Conservation (phyloP, 1,139 yeast species). For the Zygoascus hellenicus region DNA sequence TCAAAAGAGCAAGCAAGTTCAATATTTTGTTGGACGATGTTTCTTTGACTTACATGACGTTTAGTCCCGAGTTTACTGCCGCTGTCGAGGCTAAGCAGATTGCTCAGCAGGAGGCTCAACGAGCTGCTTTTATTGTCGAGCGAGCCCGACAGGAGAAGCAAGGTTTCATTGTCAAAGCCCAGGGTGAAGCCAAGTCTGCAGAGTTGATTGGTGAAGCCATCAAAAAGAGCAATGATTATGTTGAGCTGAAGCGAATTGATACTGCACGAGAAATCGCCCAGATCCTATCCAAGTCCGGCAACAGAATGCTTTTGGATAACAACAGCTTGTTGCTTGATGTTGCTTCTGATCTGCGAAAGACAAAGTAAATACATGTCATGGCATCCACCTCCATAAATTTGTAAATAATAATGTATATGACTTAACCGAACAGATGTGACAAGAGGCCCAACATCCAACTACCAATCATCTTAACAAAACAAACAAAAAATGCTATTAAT, state of each 20-base stretch:
- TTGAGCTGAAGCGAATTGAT: slow-evolving; percentile 92
- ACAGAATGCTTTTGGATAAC: slow-evolving; percentile 84
- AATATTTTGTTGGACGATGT: slow-evolving; percentile 89
- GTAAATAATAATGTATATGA: neutral
- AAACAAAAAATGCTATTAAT: neutral
- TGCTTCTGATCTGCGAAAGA: slow-evolving; percentile 47
- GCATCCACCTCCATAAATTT: neutral
- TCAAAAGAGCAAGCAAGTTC: slow-evolving; percentile 88
- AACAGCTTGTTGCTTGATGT: slow-evolving; percentile 90
- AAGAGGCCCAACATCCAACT: neutral
- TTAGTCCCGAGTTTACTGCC: slow-evolving; percentile 93
- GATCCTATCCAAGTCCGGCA: slow-evolving; percentile 80
- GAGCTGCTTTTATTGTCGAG: slow-evolving; percentile 95
- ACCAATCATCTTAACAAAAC: neutral
- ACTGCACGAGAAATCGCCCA: slow-evolving; percentile 95
- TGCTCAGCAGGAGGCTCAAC: slow-evolving; percentile 98
- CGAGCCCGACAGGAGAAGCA: slow-evolving; percentile 97
- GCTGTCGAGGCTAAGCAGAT: slow-evolving; percentile 99
- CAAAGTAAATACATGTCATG: neutral
- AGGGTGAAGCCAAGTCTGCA: slow-evolving; percentile 98
- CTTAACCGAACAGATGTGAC: neutral
- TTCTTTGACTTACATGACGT: slow-evolving; percentile 91
- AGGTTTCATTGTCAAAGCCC: slow-evolving; percentile 91
- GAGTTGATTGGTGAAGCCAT: slow-evolving; percentile 98
- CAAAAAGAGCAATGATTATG: slow-evolving; percentile 91